phyloP scores from a whole-genome alignment of 2,329 filamentous ascomycete species.

The Blumeria hordei region DNA sequence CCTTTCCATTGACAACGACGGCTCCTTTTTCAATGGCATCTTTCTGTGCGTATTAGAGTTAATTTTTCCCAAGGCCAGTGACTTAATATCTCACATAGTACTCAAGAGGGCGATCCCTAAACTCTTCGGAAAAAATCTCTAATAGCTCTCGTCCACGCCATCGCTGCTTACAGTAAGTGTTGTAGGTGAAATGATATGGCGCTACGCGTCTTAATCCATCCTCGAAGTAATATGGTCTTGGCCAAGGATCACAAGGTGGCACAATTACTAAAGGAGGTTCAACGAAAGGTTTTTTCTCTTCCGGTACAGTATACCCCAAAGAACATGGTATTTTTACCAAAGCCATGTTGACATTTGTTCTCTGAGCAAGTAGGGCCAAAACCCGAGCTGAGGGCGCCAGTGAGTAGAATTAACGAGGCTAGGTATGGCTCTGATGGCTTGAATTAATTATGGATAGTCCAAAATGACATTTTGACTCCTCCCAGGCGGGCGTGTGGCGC shows the following conservation, averaged over 20 bases:
- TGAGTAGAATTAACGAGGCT: not conserved
- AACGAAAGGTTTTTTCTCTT: constrained; percentile 17
- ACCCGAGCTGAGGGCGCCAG: constrained; percentile 27
- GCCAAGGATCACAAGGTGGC: constrained; percentile 30
- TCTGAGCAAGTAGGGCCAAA: constrained; percentile 25
- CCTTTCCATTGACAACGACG: constrained; percentile 58
- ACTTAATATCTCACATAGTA: constrained; percentile 46
- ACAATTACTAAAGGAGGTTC: constrained; percentile 23
- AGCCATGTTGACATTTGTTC: constrained; percentile 22
- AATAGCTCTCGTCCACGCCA: constrained; percentile 66
- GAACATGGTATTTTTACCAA: constrained; percentile 13
- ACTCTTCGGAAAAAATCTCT: constrained; percentile 78
- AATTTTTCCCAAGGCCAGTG: not conserved
- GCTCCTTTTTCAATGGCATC: constrained; percentile 57
- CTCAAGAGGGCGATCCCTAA: constrained; percentile 60
- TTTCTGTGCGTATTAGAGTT: constrained; percentile 21
- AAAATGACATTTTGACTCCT: no score
- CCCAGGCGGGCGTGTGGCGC: no score
- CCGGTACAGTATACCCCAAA: constrained; percentile 13
- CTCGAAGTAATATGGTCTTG: constrained; percentile 58
- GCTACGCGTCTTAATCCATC: constrained; percentile 59
- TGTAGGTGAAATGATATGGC: constrained; percentile 86
- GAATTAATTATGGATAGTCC: no score
- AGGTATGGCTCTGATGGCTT: no score
- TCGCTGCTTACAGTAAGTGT: constrained; percentile 80